These are phyloP conservation scores for Umbilicus rupestris DNA, from an alignment of 164 flowering plant genomes.

Conservation along the genomic window DNA sequence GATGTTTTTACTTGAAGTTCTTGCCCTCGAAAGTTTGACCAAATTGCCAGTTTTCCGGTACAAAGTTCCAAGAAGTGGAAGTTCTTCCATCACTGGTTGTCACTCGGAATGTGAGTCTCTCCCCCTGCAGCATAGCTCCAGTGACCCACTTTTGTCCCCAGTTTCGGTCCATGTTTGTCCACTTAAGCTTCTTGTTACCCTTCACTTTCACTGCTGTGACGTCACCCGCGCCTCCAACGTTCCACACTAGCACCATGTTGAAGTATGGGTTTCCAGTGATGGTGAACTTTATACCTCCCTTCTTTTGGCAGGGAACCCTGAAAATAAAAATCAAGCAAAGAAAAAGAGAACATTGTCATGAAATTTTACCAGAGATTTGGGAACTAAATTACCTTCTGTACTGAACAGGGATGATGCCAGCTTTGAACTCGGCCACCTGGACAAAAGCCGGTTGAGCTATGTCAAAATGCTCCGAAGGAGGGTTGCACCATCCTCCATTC, in stretches of 20 bases:
- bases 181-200: constrained; percentile 27
- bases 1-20: constrained; percentile 28
- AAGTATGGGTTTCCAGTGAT: constrained; percentile 43
- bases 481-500: constrained; percentile 74
- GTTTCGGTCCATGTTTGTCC: constrained; percentile 38
- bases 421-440: constrained; percentile 41
- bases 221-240: constrained; percentile 81
- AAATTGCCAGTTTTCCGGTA: constrained; percentile 49
- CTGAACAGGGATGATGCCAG: constrained; percentile 52
- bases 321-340: background rate
- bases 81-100: constrained; percentile 38
- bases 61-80: constrained; percentile 48
- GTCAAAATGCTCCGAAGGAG: constrained; percentile 59
- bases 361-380: background rate
- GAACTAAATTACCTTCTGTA: constrained; percentile 33
- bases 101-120: constrained; percentile 51
- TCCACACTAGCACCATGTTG: constrained; percentile 42
- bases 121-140: constrained; percentile 22
- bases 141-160: constrained; percentile 67
- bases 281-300: constrained; percentile 58
- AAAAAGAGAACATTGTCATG: background rate
- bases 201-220: constrained; percentile 36
- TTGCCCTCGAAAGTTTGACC: constrained; percentile 68
- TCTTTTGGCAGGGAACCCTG: constrained; percentile 58
- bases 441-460: constrained; percentile 47